Percentiles rank a stretch among this genome's conserved stretches.
Conservation (phyloP, 176 grass and related monocot species). For the Neostapfia colusana region DNA sequence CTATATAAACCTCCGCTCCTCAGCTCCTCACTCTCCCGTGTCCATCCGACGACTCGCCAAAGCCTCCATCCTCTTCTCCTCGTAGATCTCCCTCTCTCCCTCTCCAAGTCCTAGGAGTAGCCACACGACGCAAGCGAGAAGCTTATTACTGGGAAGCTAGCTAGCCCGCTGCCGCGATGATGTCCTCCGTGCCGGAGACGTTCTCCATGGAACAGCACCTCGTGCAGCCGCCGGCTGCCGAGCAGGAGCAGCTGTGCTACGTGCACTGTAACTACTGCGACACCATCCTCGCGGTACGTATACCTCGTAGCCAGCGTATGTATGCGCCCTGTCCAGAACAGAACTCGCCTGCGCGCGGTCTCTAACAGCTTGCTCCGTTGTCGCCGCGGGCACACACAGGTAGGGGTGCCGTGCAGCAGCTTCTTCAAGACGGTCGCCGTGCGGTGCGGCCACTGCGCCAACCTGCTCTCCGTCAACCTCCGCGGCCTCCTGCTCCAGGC, state of each 20-base stretch:
- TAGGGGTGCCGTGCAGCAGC: conserved; percentile 89
- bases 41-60: not conserved
- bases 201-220: conserved; percentile 74
- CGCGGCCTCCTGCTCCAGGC: conserved; percentile 63
- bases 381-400: conserved; percentile 30
- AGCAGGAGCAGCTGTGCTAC: conserved; percentile 99
- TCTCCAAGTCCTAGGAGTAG: too few relatives aligned
- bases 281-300: conserved; percentile 83
- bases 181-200: conserved; percentile 63
- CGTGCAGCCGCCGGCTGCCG: conserved; percentile 45
- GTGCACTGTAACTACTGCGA: conserved; percentile 99
- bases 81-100: not conserved
- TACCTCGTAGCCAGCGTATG: not conserved
- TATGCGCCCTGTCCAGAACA: not conserved
- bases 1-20: conserved; percentile 38
- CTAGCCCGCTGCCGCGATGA: conserved; percentile 8
- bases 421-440: conserved; percentile 91
- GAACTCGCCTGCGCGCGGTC: too few relatives aligned
- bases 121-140: not conserved
- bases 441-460: conserved; percentile 89
- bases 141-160: not conserved
- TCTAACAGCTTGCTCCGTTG: not conserved
- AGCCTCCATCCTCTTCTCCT: not conserved
- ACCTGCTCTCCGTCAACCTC: conserved; percentile 92
- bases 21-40: not conserved